Evolutionary conservation across 352 stramenopile genomes (phyloP), one percentile per base, ranked within the genome.

Genomic region (Hyphochytrium catenoides): DNA sequence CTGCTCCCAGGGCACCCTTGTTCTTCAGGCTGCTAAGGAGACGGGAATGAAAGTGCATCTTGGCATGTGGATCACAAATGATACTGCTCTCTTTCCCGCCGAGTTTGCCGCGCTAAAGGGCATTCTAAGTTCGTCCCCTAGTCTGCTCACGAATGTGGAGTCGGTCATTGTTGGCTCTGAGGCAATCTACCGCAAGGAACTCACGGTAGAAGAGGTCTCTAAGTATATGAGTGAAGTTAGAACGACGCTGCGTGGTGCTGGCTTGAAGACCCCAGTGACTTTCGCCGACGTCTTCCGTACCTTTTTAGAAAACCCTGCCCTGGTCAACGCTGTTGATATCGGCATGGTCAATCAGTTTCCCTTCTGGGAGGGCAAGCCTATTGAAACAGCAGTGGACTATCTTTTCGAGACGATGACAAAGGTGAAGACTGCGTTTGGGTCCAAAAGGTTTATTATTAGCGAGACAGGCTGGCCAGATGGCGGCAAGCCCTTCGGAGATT

Each of bases 1-100:
- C 44, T 82, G 68, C 53, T 56, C 78, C 39, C 54, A 70, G 39
- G 63, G 74, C 27, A 31, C 57, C 26, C 56, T 53, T 14, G 65
- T 82, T 48, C 56, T 82, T 22, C 68, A 31, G 20, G 48, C 41
- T 12, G 68, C 68, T 43, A 82, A 82, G 54, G 42, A 59, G 8
- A 35, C 68, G 21, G 57, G 49, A 18, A 36, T 82, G 22, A 79
- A 62, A 0, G 64, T 78, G 31, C 79, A 65, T 65, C 54, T 82
- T 26, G 65, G 62, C 18, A 59, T 79, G 24, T 79, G 60, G 60
- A 70, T 62, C 11, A 61, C 40, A 7, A 38, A 43, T 0, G 41
- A 48, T 26, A 37, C 52, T 12, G 41, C 54, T 4, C 50, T 62
- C 23, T 40, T 74, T n/a, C 26, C 60, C 0, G 23, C 47, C 5